Evolutionary conservation across 129 eudicot species (phyloP).

Genomic region (Artemisia argyi): DNA sequence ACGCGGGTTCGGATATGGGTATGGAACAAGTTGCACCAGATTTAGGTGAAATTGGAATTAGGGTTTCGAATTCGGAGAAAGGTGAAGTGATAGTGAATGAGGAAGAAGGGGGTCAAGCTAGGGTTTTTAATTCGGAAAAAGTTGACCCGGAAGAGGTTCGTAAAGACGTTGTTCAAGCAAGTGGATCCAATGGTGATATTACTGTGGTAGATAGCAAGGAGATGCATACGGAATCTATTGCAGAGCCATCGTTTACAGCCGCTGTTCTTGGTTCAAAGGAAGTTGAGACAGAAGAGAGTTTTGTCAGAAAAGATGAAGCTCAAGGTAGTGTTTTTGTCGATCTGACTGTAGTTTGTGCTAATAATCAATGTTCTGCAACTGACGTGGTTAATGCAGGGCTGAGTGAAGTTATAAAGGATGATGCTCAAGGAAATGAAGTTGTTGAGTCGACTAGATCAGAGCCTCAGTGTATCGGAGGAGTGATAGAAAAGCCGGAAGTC

Average conservation of each 20-base stretch:
- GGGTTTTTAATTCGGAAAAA: not conserved
- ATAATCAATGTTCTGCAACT: not conserved
- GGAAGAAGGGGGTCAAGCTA: not conserved
- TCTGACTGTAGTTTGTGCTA: too few species aligned
- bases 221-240: not conserved
- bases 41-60: slow-evolving; percentile 6
- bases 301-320: not conserved
- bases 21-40: slow-evolving; percentile 5
- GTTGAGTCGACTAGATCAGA: too few species aligned
- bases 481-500: too few species aligned
- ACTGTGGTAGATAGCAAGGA: slow-evolving; percentile 11
- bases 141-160: not conserved
- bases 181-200: slow-evolving; percentile 18
- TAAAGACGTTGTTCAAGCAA: not conserved
- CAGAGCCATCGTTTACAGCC: not conserved
- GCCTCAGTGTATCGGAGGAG: too few species aligned
- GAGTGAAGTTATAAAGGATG: not conserved
- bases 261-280: not conserved
- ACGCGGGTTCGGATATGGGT: slow-evolving; percentile 1
- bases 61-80: slow-evolving; percentile 21
- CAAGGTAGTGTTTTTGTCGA: too few species aligned
- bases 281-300: slow-evolving; percentile 1
- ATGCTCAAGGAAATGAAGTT: too few species aligned
- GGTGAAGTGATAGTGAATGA: slow-evolving; percentile 16
- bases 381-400: not conserved